Evolutionary conservation across 345 rosid genomes (phyloP).

Genomic region (Rhodamnia rubescens): DNA sequence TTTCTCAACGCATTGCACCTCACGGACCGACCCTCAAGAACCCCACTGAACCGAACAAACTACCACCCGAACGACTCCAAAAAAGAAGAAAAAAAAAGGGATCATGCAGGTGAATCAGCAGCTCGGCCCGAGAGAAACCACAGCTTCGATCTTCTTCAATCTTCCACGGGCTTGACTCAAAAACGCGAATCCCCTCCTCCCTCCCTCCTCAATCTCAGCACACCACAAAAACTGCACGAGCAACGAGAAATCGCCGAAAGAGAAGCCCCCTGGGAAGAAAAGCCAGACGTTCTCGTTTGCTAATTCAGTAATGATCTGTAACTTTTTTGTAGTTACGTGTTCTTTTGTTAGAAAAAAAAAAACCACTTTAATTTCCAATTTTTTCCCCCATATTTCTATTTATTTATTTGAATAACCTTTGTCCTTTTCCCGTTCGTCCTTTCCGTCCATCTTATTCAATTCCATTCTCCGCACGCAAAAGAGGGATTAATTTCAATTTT

Average conservation of each 20-base stretch:
- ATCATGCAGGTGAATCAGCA: not conserved
- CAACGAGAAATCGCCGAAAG: not conserved
- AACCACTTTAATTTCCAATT: not conserved
- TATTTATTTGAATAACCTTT: not conserved
- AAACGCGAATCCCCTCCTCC: not conserved
- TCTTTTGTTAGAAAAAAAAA: not conserved
- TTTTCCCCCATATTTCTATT: not conserved
- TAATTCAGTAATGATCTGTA: not conserved
- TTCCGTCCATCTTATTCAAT: not conserved
- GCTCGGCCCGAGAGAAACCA: not conserved
- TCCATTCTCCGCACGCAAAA: not conserved
- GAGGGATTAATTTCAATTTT: not conserved
- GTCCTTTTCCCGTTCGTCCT: not conserved
- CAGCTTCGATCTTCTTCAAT: not conserved
- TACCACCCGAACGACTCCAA: not conserved
- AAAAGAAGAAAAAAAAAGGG: not conserved
- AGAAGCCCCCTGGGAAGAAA: not conserved
- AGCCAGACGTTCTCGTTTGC: not conserved
- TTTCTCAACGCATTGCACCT: not conserved
- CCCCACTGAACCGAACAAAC: not conserved
- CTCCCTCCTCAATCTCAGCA: not conserved
- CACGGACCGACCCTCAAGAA: not conserved
- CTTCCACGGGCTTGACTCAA: not conserved
- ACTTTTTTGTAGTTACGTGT: not conserved
- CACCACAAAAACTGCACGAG: not conserved